Evolutionary conservation across 2,329 filamentous ascomycete species (phyloP).

Genomic region (Paraphoma sp.): DNA sequence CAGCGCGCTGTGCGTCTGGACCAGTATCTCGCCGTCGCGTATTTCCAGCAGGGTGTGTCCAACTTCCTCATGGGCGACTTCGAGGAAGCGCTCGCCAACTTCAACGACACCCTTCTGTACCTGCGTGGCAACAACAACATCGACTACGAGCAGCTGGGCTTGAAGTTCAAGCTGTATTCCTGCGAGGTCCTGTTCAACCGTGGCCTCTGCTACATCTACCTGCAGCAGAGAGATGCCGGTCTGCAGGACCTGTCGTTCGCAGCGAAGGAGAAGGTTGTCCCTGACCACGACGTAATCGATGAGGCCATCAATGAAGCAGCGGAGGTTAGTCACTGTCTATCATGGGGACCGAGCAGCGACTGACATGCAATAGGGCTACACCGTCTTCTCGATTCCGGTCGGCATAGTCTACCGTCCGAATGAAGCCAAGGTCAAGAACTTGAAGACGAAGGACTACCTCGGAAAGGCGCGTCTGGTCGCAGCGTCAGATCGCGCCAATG

Average conservation of each 20-base stretch:
- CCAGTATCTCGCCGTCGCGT: slow-evolving; percentile 94
- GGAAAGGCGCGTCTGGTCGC: slow-evolving; percentile 95
- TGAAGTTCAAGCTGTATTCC: slow-evolving; percentile 95
- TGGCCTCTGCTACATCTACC: slow-evolving; percentile 95
- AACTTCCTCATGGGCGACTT: slow-evolving; percentile 98
- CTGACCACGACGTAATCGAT: slow-evolving; percentile 97
- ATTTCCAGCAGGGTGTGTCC: slow-evolving; percentile 97
- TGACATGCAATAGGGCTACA: slow-evolving; percentile 75
- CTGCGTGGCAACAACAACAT: slow-evolving; percentile 96
- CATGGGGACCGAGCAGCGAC: slow-evolving; percentile 1
- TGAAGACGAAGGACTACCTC: slow-evolving; percentile 97
- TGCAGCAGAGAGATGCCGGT: slow-evolving; percentile 88
- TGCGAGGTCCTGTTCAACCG: slow-evolving; percentile 98
- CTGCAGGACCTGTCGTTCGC: slow-evolving; percentile 91
- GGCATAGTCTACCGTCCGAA: slow-evolving; percentile 95
- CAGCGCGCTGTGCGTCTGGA: slow-evolving; percentile 89
- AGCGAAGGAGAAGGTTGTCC: slow-evolving; percentile 93
- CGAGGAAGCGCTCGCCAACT: slow-evolving; percentile 95
- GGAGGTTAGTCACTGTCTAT: slow-evolving; percentile 65
- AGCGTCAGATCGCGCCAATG: slow-evolving; percentile 79
- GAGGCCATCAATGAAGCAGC: slow-evolving; percentile 94
- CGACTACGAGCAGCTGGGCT: slow-evolving; percentile 93
- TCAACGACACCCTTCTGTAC: slow-evolving; percentile 96
- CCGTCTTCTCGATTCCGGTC: slow-evolving; percentile 97
- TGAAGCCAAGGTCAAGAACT: slow-evolving; percentile 96